These are phyloP conservation scores for Caloboletus firmus DNA, from an alignment of 1,284 basidiomycete species.

Conservation along the genomic window DNA sequence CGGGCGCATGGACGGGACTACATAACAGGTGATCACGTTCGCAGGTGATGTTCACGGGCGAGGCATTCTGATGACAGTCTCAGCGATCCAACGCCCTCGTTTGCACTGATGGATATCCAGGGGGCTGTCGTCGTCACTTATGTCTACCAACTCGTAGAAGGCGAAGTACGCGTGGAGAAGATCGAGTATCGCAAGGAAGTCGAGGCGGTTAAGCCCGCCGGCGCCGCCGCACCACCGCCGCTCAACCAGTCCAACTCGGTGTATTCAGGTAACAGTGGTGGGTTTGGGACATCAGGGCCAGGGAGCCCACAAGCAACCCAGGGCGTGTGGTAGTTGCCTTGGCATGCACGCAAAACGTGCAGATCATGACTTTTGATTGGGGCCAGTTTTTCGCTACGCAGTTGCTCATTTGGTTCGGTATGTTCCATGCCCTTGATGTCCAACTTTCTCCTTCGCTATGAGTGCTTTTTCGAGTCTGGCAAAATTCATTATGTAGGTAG, in stretches of 20 bases:
- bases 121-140: constrained; percentile 94
- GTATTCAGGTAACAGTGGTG: constrained; percentile 20
- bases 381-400: background rate
- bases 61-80: background rate
- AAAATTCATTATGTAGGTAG: background rate
- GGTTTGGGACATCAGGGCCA: constrained; percentile 23
- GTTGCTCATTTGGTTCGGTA: background rate
- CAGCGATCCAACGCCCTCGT: constrained; percentile 74
- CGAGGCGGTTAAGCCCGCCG: constrained; percentile 41
- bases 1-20: constrained; percentile 88
- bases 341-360: background rate
- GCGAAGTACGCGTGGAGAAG: constrained; percentile 88
- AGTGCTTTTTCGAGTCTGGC: background rate
- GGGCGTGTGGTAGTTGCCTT: constrained; percentile 26
- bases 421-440: constrained; percentile 1
- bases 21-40: constrained; percentile 56
- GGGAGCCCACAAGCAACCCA: constrained; percentile 29
- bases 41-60: background rate
- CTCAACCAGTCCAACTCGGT: constrained; percentile 28
- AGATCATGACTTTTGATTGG: background rate
- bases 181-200: constrained; percentile 76
- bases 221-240: constrained; percentile 12
- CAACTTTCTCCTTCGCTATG: background rate
- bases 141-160: constrained; percentile 92
- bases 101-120: constrained; percentile 94